Evolutionary conservation across 2,329 filamentous ascomycete genomes (phyloP).

Genomic region (Fusarium caatingaense): DNA sequence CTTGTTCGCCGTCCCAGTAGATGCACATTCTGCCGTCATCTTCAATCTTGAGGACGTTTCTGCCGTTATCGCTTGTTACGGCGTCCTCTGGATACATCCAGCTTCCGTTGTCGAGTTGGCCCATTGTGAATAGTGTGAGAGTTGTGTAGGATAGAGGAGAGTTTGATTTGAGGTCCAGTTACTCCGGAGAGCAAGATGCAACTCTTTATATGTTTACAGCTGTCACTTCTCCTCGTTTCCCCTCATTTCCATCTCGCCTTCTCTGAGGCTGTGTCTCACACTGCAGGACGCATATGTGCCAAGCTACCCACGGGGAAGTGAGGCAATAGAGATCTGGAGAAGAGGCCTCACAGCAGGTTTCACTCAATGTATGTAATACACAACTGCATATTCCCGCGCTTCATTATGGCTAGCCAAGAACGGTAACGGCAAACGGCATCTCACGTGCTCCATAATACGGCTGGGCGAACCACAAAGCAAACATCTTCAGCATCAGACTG

Average conservation of each 20-base stretch:
- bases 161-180: neutral
- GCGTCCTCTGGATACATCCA: constrained; percentile 48
- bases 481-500: neutral
- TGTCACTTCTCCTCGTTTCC: neutral
- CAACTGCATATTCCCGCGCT: too few species aligned
- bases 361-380: neutral
- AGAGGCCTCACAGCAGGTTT: constrained; percentile 14
- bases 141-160: constrained; percentile 16
- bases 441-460: neutral
- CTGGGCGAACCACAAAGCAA: constrained; percentile 6
- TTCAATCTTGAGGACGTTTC: constrained; percentile 50
- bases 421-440: constrained; percentile 18
- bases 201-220: neutral
- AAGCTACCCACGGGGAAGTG: neutral
- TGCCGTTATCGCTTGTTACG: constrained; percentile 48
- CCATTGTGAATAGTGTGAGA: constrained; percentile 16
- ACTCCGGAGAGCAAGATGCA: rapidly evolving
- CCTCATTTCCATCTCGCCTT: neutral
- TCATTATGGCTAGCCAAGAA: too few species aligned
- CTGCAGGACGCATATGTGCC: constrained; percentile 14
- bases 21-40: constrained; percentile 48
- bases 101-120: constrained; percentile 48
- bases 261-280: neutral
- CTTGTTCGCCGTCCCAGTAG: constrained; percentile 46
- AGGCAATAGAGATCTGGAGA: neutral